Evolutionary conservation across 73 alveolate species (phyloP).

Genomic region (Blepharisma japonicum): DNA sequence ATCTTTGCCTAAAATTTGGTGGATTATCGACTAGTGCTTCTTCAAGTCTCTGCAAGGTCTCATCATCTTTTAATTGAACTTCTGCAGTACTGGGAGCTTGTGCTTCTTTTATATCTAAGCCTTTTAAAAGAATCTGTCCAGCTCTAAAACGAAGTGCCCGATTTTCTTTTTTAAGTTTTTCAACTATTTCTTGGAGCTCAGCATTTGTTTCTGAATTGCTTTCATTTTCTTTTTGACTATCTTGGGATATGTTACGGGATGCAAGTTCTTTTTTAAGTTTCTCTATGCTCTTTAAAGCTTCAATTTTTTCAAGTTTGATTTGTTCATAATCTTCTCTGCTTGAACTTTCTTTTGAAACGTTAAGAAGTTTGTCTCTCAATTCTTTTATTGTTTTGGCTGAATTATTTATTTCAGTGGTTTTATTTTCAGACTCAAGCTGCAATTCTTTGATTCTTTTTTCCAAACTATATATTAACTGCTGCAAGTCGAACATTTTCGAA

Average conservation of each 20-base stretch:
- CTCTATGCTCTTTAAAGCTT: constrained; percentile 30
- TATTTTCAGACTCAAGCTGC: too few species aligned
- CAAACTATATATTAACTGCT: too few species aligned
- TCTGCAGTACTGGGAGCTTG: background rate
- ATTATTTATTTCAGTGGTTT: too few species aligned
- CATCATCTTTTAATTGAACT: background rate
- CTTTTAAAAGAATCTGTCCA: constrained; percentile 40
- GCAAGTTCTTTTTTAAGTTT: constrained; percentile 34
- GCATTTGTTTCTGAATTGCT: constrained; percentile 8
- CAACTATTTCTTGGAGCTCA: constrained; percentile 29
- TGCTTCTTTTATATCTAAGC: background rate
- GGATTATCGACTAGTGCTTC: background rate
- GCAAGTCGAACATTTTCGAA: too few species aligned
- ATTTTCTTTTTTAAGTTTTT: constrained; percentile 28
- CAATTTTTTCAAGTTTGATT: constrained; percentile 27
- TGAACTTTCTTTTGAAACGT: too few species aligned
- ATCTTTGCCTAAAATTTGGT: background rate
- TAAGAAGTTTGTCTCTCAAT: too few species aligned
- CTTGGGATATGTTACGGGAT: constrained; percentile 15
- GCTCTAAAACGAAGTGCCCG: constrained; percentile 37
- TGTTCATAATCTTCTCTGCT: background rate
- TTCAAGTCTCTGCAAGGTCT: background rate
- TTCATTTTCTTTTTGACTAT: background rate
- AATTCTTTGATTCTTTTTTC: too few species aligned
- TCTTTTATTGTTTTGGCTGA: too few species aligned